Evolutionary conservation across 2,329 filamentous ascomycete species (phyloP).

Genomic region (Epichloe sibirici): DNA sequence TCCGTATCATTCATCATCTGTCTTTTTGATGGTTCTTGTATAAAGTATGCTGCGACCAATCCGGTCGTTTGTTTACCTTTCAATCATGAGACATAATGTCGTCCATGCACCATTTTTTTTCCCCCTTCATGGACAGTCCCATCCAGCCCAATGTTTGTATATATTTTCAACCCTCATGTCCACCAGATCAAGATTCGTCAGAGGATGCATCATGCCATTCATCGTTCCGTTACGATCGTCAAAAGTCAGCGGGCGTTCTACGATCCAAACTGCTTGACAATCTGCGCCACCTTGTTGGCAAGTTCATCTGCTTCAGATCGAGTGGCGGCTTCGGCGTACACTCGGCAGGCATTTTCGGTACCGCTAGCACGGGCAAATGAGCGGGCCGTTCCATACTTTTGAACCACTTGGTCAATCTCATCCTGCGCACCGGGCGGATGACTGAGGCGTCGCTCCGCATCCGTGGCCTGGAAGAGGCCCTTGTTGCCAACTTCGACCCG

Average conservation of each 20-base stretch:
- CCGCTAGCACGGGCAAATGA: conserved; percentile 88
- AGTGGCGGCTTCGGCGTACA: conserved; percentile 90
- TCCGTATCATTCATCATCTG: neutral
- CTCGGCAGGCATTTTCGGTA: conserved; percentile 89
- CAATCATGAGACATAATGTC: neutral
- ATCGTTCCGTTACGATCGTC: neutral
- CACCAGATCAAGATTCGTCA: neutral
- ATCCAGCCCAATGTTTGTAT: neutral
- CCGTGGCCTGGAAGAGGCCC: conserved; percentile 79
- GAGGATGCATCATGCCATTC: neutral
- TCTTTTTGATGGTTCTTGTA: neutral
- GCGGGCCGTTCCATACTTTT: conserved; percentile 81
- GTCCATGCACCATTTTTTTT: neutral
- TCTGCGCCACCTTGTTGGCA: conserved; percentile 66
- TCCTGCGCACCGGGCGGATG: conserved; percentile 68
- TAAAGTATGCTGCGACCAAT: neutral
- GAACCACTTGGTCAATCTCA: conserved; percentile 76
- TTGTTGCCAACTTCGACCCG: conserved; percentile 83
- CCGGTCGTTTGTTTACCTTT: neutral
- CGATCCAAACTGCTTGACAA: conserved; percentile 49
- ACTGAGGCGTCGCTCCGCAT: conserved; percentile 80
- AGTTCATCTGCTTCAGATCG: conserved; percentile 84
- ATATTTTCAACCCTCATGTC: neutral
- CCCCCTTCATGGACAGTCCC: neutral
- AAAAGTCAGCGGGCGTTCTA: conserved; percentile 10